These are phyloP conservation scores for Rhexocercosporidium sp. DNA, from an alignment of 2,329 filamentous ascomycete genomes.

Conservation along the genomic window DNA sequence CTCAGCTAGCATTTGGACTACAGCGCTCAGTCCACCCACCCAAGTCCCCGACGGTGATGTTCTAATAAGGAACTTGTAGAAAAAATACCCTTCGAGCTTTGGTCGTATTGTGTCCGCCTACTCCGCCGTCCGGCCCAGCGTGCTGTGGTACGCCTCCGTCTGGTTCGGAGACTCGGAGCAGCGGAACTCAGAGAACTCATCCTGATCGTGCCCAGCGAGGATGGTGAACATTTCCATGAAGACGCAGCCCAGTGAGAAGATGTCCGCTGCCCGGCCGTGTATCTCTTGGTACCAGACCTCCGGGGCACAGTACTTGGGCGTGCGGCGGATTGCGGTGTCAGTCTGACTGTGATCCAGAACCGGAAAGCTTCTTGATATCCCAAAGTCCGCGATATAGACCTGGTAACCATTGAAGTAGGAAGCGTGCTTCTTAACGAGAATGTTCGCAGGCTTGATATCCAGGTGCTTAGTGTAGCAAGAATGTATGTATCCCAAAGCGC, in stretches of 20 bases:
- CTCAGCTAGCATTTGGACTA: too few relatives aligned
- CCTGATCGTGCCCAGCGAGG: background rate
- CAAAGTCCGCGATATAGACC: constrained; percentile 8
- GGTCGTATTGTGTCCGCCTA: too few relatives aligned
- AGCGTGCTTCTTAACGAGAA: constrained; percentile 4
- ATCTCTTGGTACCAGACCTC: background rate
- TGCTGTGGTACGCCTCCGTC: too few relatives aligned
- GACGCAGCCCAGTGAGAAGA: constrained; percentile 15
- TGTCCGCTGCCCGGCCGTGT: constrained; percentile 2
- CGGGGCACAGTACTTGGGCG: constrained; percentile 10
- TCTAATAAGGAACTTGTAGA: too few relatives aligned
- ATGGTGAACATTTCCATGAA: constrained; percentile 12
- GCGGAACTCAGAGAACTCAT: background rate
- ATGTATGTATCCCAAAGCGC: constrained; percentile 17
- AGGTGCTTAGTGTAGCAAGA: constrained; percentile 9
- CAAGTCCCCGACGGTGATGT: too few relatives aligned
- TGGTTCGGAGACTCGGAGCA: too few relatives aligned
- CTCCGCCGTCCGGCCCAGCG: too few relatives aligned
- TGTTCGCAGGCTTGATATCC: constrained; percentile 17
- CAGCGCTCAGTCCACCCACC: too few relatives aligned
- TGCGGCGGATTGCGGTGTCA: background rate
- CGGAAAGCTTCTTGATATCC: background rate
- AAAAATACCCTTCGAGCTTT: too few relatives aligned
- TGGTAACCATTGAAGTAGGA: background rate
- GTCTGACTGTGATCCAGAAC: constrained; percentile 5